These are phyloP conservation scores for Populus hybrid DNA, from an alignment of 441 rosid species.

Conservation along the genomic window DNA sequence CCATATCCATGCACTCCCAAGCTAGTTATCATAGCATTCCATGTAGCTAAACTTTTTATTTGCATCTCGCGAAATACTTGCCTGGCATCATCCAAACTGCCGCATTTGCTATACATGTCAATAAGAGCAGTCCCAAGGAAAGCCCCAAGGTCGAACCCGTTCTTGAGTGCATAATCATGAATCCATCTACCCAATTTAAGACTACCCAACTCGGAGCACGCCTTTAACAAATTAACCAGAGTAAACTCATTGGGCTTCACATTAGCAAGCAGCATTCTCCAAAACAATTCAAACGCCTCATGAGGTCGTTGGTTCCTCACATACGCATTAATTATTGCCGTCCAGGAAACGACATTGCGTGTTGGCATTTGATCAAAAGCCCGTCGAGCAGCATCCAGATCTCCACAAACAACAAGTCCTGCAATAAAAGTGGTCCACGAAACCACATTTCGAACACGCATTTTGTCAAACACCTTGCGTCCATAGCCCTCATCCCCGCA, in stretches of 20 bases:
- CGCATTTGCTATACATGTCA: slow-evolving; percentile 91
- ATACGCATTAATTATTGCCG: slow-evolving; percentile 64
- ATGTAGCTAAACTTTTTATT: slow-evolving; percentile 54
- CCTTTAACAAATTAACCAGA: slow-evolving; percentile 71
- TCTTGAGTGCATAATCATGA: slow-evolving; percentile 63
- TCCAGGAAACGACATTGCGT: slow-evolving; percentile 64
- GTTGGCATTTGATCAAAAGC: slow-evolving; percentile 66
- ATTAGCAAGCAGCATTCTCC: slow-evolving; percentile 47
- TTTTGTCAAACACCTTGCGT: slow-evolving; percentile 48
- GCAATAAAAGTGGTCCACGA: slow-evolving; percentile 72
- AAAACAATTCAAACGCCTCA: slow-evolving; percentile 51
- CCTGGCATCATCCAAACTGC: slow-evolving; percentile 57
- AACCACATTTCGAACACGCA: slow-evolving; percentile 61
- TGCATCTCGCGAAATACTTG: slow-evolving; percentile 53
- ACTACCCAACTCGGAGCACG: slow-evolving; percentile 50
- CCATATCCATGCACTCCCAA: slow-evolving; percentile 77
- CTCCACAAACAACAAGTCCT: slow-evolving; percentile 45
- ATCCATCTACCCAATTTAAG: slow-evolving; percentile 63
- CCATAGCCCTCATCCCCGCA: slow-evolving; percentile 41
- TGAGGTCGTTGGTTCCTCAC: slow-evolving; percentile 52
- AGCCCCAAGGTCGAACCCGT: slow-evolving; percentile 45
- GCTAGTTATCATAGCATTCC: slow-evolving; percentile 76
- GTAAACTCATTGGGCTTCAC: slow-evolving; percentile 69
- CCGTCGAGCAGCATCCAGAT: slow-evolving; percentile 46
- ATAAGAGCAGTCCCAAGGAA: slow-evolving; percentile 79